These are phyloP conservation scores for Neocallimastix lanati DNA, from an alignment of 192 early-diverging fungal species.

Conservation along the genomic window DNA sequence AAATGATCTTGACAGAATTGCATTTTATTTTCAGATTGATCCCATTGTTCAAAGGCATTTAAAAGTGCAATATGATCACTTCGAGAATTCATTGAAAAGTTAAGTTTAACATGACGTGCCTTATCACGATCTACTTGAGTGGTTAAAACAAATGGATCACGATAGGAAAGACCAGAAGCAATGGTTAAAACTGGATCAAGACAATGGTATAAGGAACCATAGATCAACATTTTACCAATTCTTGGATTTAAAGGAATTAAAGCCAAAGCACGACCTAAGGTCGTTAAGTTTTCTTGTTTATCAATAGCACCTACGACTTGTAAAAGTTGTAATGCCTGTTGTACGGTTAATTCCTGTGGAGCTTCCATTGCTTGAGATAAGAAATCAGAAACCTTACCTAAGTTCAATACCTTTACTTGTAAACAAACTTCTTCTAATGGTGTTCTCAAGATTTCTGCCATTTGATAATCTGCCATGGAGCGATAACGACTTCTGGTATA, in stretches of 20 bases:
- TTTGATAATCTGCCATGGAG: conserved; percentile 24
- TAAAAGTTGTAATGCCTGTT: not conserved
- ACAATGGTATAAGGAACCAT: conserved; percentile 51
- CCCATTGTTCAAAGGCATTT: not conserved
- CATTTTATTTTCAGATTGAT: not conserved
- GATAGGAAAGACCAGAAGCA: conserved; percentile 29
- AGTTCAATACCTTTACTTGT: conserved; percentile 23
- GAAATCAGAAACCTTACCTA: conserved; percentile 4
- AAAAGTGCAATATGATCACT: not conserved
- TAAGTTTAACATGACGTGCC: not conserved
- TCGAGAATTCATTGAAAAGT: not conserved
- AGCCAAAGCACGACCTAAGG: conserved; percentile 37
- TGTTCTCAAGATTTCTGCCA: conserved; percentile 31
- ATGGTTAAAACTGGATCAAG: conserved; percentile 49
- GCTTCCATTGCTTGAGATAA: not conserved
- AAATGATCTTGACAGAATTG: not conserved
- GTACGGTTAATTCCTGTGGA: not conserved
- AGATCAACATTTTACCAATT: conserved; percentile 49
- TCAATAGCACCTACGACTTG: conserved; percentile 3
- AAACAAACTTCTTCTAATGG: conserved; percentile 28
- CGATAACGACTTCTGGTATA: conserved; percentile 18
- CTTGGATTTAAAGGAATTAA: conserved; percentile 47
- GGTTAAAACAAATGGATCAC: conserved; percentile 20
- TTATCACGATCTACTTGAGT: not conserved
- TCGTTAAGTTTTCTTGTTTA: conserved; percentile 29